Percentiles rank a stretch among this genome's conserved stretches.
Conservation (phyloP, 2,329 filamentous ascomycete species). For the Cercospora sp. region DNA sequence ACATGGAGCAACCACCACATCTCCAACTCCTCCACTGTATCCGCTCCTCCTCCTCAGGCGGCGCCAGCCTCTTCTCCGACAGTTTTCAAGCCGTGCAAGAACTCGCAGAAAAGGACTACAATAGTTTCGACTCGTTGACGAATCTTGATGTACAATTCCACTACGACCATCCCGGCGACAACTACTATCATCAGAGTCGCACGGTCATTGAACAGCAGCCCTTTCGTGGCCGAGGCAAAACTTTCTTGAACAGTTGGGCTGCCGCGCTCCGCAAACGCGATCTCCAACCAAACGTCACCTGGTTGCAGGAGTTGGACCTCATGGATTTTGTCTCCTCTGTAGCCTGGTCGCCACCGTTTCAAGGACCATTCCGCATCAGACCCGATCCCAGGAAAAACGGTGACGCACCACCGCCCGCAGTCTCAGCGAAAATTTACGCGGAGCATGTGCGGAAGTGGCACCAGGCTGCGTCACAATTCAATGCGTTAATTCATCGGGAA, state of each 20-base stretch:
- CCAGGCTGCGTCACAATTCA: slow-evolving; percentile 57
- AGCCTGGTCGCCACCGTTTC: slow-evolving; percentile 42
- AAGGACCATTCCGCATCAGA: slow-evolving; percentile 34
- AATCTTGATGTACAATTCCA: slow-evolving; percentile 50
- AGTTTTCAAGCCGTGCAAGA: slow-evolving; percentile 60
- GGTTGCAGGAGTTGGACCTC: slow-evolving; percentile 10
- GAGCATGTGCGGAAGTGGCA: slow-evolving; percentile 45
- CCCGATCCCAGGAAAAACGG: background rate
- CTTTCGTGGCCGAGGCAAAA: background rate
- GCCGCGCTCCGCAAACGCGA: background rate
- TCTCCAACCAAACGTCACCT: background rate
- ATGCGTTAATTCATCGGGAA: slow-evolving; percentile 57
- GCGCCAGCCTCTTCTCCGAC: slow-evolving; percentile 85
- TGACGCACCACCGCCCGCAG: background rate
- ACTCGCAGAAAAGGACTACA: slow-evolving; percentile 27
- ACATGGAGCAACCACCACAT: slow-evolving; percentile 74
- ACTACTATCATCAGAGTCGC: slow-evolving; percentile 35
- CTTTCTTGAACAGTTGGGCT: background rate
- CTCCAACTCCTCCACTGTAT: slow-evolving; percentile 90
- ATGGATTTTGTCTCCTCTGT: slow-evolving; percentile 34
- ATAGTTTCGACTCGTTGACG: slow-evolving; percentile 21
- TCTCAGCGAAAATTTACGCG: background rate
- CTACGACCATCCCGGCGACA: slow-evolving; percentile 43
- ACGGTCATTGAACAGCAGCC: slow-evolving; percentile 30
- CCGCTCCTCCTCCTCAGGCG: slow-evolving; percentile 74